Base-by-base conservation (phyloP, 208 protist species). In the Trypanosoma grayi region DNA sequence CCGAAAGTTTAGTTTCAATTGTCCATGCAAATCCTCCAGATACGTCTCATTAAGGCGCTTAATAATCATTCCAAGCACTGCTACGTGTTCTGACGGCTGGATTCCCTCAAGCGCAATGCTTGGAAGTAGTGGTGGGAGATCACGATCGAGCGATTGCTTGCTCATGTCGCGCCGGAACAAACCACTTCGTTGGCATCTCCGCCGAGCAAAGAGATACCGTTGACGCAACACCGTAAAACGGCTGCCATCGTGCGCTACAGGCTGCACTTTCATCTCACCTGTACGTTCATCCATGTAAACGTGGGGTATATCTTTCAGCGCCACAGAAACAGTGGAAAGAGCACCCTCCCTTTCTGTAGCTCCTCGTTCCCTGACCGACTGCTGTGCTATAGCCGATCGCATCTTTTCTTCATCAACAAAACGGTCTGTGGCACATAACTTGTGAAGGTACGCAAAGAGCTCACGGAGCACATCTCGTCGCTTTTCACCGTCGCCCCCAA, bases 81-180 rank as follows among this genome's bases (percentile, higher is more conserved):
- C 77, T 27, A 95, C 67, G 39, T 70, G 66, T 22, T 80, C 53
- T 24, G 43, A 54, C 11, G 80, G 53, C n/a, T 65, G 58, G 9
- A 92, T 80, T 16, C 90, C 90, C 40, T 95, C 86, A 40, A 95
- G 69, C 8, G 90, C 69, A 24, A 83, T 85, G 25, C 70, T 92
- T 11, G 83, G 73, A 52, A 95, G 64, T 43, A 95, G 67, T 6
- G 82, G 76, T n/a, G 81, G 56, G 25, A 85, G 44, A 13, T 75
- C 66, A 11, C 72, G 65, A 30, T 73, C 60, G 24, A 67, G 57
- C n/a, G 70, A 41, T 20, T 66, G 73, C 36, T 83, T 75, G 48
- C 74, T 77, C 22, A 83, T 27, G 25, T 84, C 81, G 16, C 77
- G 76, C 14, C 79, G 73, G 66, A 89, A 95, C 28, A 92, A 20